A percentile compares a stretch with the other conserved stretches of the same genome.
Evolutionary conservation across 2,329 filamentous ascomycete species (phyloP).

Genomic region (Dryadomyces quercus-mongolicae): DNA sequence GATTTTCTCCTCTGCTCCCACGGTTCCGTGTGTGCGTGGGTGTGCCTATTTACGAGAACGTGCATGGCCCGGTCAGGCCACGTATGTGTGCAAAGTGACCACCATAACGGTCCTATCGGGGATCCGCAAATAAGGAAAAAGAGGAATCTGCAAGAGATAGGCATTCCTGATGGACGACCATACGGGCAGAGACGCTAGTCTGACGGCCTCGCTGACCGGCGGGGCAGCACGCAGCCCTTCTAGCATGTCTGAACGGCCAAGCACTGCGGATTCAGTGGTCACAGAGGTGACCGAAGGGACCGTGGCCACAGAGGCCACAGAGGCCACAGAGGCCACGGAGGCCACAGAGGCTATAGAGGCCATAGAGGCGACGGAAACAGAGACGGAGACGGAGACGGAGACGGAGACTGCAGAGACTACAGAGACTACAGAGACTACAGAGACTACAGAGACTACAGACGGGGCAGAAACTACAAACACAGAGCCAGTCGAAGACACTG

Average conservation of each 20-base stretch:
- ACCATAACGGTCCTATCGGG: neutral
- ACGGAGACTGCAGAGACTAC: too few species aligned
- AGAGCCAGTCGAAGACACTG: neutral
- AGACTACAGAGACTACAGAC: neutral
- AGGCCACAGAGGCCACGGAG: neutral
- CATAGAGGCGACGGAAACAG: too few species aligned
- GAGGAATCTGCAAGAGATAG: neutral
- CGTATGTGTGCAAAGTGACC: neutral
- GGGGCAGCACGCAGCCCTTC: neutral
- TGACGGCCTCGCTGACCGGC: neutral
- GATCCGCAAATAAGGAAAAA: neutral
- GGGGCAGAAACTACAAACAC: neutral
- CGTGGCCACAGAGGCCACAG: neutral
- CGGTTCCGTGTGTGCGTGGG: neutral
- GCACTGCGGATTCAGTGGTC: neutral
- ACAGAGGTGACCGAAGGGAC: neutral
- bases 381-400: too few species aligned
- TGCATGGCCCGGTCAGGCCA: neutral
- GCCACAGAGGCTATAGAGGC: neutral
- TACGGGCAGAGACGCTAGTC: neutral
- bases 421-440: neutral
- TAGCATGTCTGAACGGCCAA: neutral
- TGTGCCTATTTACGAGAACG: neutral
- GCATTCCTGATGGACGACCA: neutral
- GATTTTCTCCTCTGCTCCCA: neutral